These are phyloP conservation scores for Talaromyces sp. DNA, from an alignment of 2,329 filamentous ascomycete genomes.

Conservation along the genomic window DNA sequence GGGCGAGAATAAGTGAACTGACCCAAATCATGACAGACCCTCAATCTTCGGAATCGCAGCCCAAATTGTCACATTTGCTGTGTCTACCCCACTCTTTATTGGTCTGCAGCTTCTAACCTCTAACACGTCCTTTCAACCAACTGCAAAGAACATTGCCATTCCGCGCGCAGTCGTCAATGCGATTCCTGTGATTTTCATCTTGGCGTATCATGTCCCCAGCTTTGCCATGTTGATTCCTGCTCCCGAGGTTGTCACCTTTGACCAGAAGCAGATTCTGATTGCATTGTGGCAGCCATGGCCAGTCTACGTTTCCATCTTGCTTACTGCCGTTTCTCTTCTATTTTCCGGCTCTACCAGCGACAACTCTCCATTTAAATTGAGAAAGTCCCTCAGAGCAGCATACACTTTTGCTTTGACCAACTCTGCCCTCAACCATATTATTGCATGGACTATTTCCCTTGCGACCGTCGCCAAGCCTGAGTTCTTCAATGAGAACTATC, in stretches of 20 bases:
- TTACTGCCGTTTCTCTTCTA: slow-evolving; percentile 23
- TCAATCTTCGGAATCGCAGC: slow-evolving; percentile 36
- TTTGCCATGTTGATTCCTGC: slow-evolving; percentile 40
- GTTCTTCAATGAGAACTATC: slow-evolving; percentile 27
- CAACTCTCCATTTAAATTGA: slow-evolving; percentile 25
- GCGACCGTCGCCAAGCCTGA: slow-evolving; percentile 31
- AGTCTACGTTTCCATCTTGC: slow-evolving; percentile 39
- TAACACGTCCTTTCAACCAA: slow-evolving; percentile 31
- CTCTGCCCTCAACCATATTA: slow-evolving; percentile 36
- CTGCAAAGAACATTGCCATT: slow-evolving; percentile 27
- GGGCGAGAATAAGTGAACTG: background rate
- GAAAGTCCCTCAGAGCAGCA: slow-evolving; percentile 13
- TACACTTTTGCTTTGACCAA: slow-evolving; percentile 39
- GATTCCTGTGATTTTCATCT: slow-evolving; percentile 36
- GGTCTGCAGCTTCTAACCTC: slow-evolving; percentile 41
- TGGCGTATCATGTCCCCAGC: slow-evolving; percentile 43
- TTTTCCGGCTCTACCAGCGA: background rate
- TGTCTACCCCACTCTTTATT: slow-evolving; percentile 40
- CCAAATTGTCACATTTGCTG: slow-evolving; percentile 41
- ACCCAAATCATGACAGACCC: slow-evolving; percentile 18
- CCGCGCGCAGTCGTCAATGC: slow-evolving; percentile 26
- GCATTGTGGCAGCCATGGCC: slow-evolving; percentile 50
- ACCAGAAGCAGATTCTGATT: slow-evolving; percentile 44
- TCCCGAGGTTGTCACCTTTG: slow-evolving; percentile 31
- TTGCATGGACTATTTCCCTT: slow-evolving; percentile 36